Conservation (phyloP, 164 flowering plant genomes). For the Stephania japonica region DNA sequence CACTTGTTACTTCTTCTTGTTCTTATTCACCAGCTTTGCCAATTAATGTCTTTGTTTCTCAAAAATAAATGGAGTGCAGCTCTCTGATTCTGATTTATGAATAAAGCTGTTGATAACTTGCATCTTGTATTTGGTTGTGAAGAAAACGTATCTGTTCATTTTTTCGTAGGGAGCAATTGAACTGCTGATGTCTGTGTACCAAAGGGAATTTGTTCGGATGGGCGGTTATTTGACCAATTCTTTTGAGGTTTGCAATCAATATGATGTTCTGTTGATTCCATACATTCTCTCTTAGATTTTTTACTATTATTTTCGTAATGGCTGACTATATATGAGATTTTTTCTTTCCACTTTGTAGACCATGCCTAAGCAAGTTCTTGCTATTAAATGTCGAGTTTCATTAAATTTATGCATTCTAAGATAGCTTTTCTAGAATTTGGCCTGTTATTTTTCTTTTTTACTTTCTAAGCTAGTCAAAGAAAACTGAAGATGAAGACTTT, state of each 20-base stretch:
- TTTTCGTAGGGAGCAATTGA: slow-evolving; percentile 43
- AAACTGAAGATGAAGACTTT: too few relatives aligned
- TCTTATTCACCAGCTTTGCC: neutral
- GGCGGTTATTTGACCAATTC: slow-evolving; percentile 55
- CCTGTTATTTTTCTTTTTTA: neutral
- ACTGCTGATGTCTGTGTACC: slow-evolving; percentile 46
- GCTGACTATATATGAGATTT: neutral
- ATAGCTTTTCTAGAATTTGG: neutral
- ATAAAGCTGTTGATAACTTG: neutral
- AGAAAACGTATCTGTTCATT: neutral
- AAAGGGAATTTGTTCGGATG: slow-evolving; percentile 36
- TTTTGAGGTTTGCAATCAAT: slow-evolving; percentile 26
- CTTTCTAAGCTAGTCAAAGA: neutral
- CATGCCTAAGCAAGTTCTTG: neutral
- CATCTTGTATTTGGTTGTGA: neutral
- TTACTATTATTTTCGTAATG: neutral
- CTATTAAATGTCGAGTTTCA: neutral
- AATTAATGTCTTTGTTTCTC: neutral
- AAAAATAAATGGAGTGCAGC: neutral
- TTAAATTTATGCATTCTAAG: neutral
- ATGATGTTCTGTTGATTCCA: neutral
- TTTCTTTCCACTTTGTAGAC: neutral
- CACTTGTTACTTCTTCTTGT: neutral
- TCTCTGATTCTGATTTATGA: neutral
- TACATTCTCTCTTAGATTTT: neutral